Evolutionary conservation across 2,329 filamentous ascomycete genomes (phyloP).

Genomic region (Thyridium curvatum): DNA sequence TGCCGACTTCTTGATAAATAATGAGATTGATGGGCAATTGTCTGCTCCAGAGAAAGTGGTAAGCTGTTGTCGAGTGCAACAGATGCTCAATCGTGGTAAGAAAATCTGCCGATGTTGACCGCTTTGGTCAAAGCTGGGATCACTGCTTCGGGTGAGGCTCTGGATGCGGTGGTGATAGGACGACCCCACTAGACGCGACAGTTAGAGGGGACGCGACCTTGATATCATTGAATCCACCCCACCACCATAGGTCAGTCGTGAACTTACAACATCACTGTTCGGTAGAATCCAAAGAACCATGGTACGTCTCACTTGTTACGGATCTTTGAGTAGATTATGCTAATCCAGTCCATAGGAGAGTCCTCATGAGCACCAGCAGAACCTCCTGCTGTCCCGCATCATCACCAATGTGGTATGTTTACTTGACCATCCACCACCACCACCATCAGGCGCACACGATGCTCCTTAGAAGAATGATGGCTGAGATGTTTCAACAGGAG

Average conservation of each 20-base stretch:
- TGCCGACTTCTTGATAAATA: no score
- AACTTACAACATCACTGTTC: no score
- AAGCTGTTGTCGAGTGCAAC: background rate
- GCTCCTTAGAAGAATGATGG: background rate
- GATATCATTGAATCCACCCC: no score
- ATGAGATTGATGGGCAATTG: no score
- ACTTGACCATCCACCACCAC: no score
- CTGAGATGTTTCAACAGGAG: slow-evolving; percentile 52
- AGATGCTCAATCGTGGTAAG: slow-evolving; percentile 1
- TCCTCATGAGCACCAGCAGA: slow-evolving; percentile 96
- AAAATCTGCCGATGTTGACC: slow-evolving; percentile 8
- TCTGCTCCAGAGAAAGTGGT: no score
- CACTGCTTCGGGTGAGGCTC: background rate
- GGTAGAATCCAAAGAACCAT: no score
- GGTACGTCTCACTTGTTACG: no score
- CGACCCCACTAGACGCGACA: no score
- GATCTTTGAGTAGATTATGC: background rate
- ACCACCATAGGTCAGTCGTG: no score
- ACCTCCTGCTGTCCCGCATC: slow-evolving; percentile 84
- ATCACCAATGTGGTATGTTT: slow-evolving; percentile 83
- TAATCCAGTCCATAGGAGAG: slow-evolving; percentile 58
- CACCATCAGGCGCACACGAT: slow-evolving; percentile 28
- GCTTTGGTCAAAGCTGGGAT: background rate
- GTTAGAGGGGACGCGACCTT: no score
- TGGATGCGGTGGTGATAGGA: no score